A percentile compares a stretch with the other conserved stretches of the same genome.
Evolutionary conservation across 306 rosid genomes (phyloP).

Genomic region (Fagus crenata): DNA sequence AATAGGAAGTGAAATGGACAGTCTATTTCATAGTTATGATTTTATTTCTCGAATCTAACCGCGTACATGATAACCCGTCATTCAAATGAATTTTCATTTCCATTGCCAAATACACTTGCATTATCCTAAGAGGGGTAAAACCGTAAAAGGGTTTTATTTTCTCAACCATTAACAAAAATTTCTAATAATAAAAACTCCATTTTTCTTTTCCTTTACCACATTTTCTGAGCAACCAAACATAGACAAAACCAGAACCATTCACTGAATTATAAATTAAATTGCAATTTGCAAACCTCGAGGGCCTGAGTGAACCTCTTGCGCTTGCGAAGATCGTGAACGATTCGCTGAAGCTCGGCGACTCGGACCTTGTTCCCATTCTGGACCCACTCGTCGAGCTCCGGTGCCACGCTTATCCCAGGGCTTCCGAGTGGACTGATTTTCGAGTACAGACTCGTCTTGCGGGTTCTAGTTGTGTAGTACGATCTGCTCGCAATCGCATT

Average conservation of each 20-base stretch:
- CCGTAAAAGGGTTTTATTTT: background rate
- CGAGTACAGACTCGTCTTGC: constrained; percentile 55
- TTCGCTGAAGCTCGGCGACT: constrained; percentile 72
- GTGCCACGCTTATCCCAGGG: constrained; percentile 41
- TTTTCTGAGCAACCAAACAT: constrained; percentile 19
- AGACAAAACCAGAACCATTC: background rate
- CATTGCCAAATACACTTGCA: background rate
- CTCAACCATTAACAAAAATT: background rate
- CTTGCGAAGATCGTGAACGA: constrained; percentile 80
- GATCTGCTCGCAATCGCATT: constrained; percentile 35
- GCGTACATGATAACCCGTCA: too few relatives aligned
- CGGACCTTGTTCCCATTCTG: constrained; percentile 62
- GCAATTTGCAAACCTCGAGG: constrained; percentile 48
- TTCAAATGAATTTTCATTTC: background rate
- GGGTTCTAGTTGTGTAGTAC: constrained; percentile 64
- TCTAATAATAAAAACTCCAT: background rate
- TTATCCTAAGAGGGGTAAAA: background rate
- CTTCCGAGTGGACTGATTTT: constrained; percentile 75
- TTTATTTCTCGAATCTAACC: too few relatives aligned
- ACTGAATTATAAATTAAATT: background rate
- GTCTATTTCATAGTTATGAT: too few relatives aligned
- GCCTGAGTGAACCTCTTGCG: constrained; percentile 74
- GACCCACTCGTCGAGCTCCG: constrained; percentile 78
- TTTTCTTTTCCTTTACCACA: background rate
- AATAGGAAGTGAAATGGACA: too few relatives aligned